A percentile compares a stretch with the other conserved stretches of the same genome.
phyloP scores from a whole-genome alignment of 208 protist species.

The Acanthamoeba divionensis region DNA sequence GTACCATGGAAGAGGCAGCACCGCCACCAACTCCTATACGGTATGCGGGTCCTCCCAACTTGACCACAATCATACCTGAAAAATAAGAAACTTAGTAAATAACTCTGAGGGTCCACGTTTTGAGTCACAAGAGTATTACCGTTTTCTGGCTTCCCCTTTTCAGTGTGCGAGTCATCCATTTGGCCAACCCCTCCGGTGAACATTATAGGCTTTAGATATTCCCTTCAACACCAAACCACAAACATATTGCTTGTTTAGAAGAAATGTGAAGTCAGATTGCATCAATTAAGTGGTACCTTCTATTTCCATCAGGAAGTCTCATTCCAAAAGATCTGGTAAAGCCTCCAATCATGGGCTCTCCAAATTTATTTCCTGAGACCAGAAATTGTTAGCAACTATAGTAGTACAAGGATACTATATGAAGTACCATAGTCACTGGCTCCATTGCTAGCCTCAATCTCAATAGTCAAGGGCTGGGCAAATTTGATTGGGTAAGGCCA shows the following conservation, averaged over 20 bases:
- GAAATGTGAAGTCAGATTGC: not conserved
- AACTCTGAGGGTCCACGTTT: not conserved
- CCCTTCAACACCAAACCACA: constrained; percentile 30
- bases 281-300: constrained; percentile 20
- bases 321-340: constrained; percentile 78
- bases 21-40: constrained; percentile 83
- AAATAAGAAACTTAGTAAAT: not conserved
- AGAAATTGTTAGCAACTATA: not conserved
- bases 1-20: constrained; percentile 75
- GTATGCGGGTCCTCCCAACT: constrained; percentile 81
- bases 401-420: not conserved
- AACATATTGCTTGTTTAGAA: not conserved
- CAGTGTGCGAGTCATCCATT: constrained; percentile 65
- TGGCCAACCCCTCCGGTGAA: constrained; percentile 79
- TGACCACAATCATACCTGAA: constrained; percentile 79
- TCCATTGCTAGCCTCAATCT: constrained; percentile 79
- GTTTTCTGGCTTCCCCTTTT: constrained; percentile 69
- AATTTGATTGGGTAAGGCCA: constrained; percentile 69
- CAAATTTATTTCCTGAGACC: constrained; percentile 68
- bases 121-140: not conserved
- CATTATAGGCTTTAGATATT: constrained; percentile 85
- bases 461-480: constrained; percentile 76
- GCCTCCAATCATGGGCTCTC: constrained; percentile 79
- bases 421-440: constrained; percentile 80
- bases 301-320: constrained; percentile 65